Evolutionary conservation across 805 yeast species (phyloP).

Genomic region (Tanozyma kutaoensis): DNA sequence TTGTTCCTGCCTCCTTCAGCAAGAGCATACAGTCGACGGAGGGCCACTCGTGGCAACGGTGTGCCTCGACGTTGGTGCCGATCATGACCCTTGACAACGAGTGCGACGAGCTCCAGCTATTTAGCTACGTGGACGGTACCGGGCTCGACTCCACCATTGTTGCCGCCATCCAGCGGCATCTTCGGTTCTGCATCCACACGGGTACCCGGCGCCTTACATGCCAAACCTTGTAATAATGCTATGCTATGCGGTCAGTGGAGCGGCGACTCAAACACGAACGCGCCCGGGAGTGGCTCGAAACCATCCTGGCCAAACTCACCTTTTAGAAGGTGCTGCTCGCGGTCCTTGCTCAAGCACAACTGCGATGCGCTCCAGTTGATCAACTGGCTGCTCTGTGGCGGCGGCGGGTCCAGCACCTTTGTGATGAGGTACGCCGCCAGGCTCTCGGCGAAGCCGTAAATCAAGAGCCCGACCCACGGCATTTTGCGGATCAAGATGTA

Average conservation of each 20-base stretch:
- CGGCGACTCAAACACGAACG: conserved; percentile 3
- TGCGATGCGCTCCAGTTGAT: no score
- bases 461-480: conserved; percentile 33
- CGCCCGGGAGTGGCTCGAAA: conserved; percentile 13
- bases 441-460: conserved; percentile 40
- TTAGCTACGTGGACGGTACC: conserved; percentile 12
- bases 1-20: conserved; percentile 4
- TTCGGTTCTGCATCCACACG: conserved; percentile 20
- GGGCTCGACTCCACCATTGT: conserved; percentile 1
- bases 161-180: conserved; percentile 5
- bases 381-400: no score
- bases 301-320: conserved; percentile 12
- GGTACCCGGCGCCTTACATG: conserved; percentile 21
- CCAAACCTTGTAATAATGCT: conserved; percentile 1
- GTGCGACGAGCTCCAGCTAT: conserved; percentile 17
- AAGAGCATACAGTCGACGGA: conserved; percentile 12
- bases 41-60: conserved; percentile 23
- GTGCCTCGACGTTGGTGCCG: conserved; percentile 23
- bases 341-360: conserved; percentile 16
- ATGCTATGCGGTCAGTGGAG: not conserved
- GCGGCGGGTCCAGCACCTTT: conserved; percentile 36
- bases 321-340: conserved; percentile 6
- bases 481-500: conserved; percentile 24
- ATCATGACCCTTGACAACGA: conserved; percentile 17
- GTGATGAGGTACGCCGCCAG: conserved; percentile 41